phyloP scores from a whole-genome alignment of 1,284 basidiomycete genomes.

The Rhodotorula sp. region DNA sequence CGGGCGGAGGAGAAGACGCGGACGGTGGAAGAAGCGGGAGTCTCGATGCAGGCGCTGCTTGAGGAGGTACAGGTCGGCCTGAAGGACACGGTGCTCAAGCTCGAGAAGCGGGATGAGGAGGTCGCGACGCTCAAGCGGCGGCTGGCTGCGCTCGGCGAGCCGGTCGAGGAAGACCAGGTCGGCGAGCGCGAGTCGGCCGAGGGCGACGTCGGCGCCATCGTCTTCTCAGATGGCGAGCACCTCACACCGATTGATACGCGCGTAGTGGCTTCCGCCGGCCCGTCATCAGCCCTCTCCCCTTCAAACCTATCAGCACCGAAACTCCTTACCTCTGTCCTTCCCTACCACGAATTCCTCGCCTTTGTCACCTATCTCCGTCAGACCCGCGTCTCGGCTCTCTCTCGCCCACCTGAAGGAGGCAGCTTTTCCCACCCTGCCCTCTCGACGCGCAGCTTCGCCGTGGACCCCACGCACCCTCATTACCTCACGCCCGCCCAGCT shows the following conservation, averaged over 20 bases:
- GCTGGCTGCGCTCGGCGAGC: conserved; percentile 23
- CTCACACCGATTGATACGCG: conserved; percentile 26
- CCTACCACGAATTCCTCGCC: conserved; percentile 80
- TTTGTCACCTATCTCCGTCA: conserved; percentile 80
- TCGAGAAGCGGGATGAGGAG: conserved; percentile 34
- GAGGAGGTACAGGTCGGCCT: conserved; percentile 37
- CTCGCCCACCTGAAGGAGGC: conserved; percentile 19
- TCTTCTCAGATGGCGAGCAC: conserved; percentile 33
- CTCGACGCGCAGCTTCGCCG: conserved; percentile 28
- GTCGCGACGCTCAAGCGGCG: conserved; percentile 26
- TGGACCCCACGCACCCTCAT: conserved; percentile 33
- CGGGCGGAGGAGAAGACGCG: conserved; percentile 78
- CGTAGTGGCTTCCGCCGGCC: neutral
- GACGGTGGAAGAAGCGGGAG: conserved; percentile 62
- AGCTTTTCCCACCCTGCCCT: conserved; percentile 15
- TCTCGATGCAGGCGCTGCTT: conserved; percentile 37
- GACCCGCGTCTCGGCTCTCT: conserved; percentile 59
- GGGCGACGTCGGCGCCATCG: conserved; percentile 20
- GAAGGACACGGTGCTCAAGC: conserved; percentile 34
- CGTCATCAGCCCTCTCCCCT: neutral
- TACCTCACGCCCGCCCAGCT: conserved; percentile 62
- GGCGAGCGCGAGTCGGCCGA: conserved; percentile 10
- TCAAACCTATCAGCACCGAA: conserved; percentile 24
- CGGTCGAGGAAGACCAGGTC: conserved; percentile 14
- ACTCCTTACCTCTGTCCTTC: conserved; percentile 52